Percentiles rank a stretch among this genome's conserved stretches.
phyloP scores from a whole-genome alignment of 169 alveolate genomes.

The Plasmodium yoelii region DNA sequence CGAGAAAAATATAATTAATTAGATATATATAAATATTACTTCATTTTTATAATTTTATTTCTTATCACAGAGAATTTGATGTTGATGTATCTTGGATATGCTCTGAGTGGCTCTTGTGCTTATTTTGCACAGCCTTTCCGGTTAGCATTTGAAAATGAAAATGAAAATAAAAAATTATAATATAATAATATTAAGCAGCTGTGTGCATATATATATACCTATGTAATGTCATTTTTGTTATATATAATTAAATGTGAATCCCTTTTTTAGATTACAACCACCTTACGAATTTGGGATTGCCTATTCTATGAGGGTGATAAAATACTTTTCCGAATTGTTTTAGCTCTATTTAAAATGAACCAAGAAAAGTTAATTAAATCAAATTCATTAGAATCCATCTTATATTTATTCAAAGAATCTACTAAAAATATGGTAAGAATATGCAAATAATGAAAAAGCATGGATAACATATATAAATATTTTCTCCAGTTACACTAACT shows the following conservation, averaged over 20 bases:
- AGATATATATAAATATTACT: no score
- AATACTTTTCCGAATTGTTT: slow-evolving; percentile 86
- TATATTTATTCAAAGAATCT: slow-evolving; percentile 79
- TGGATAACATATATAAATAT: not conserved
- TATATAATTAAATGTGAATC: not conserved
- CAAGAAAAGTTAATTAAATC: slow-evolving; percentile 78
- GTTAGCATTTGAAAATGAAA: slow-evolving; percentile 44
- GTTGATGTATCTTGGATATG: slow-evolving; percentile 88
- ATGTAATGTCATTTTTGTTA: not conserved
- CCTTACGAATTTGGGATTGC: slow-evolving; percentile 89
- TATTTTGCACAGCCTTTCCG: slow-evolving; percentile 86
- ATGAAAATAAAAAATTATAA: not conserved
- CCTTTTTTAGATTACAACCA: slow-evolving; percentile 82
- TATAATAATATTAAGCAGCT: not conserved
- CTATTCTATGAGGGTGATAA: slow-evolving; percentile 89
- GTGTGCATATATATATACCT: not conserved
- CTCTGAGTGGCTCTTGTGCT: slow-evolving; percentile 90
- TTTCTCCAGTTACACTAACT: not conserved
- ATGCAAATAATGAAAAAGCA: not conserved
- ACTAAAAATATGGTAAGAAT: slow-evolving; percentile 75
- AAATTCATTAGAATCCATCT: slow-evolving; percentile 78
- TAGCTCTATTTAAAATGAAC: slow-evolving; percentile 84
- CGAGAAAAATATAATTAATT: no score
- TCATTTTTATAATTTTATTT: not conserved
- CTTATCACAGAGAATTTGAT: slow-evolving; percentile 79